Evolutionary conservation across 805 yeast species (phyloP), one percentile per base, ranked within the genome.

Genomic region (Cyberlindnera nakhonratchasimensis): DNA sequence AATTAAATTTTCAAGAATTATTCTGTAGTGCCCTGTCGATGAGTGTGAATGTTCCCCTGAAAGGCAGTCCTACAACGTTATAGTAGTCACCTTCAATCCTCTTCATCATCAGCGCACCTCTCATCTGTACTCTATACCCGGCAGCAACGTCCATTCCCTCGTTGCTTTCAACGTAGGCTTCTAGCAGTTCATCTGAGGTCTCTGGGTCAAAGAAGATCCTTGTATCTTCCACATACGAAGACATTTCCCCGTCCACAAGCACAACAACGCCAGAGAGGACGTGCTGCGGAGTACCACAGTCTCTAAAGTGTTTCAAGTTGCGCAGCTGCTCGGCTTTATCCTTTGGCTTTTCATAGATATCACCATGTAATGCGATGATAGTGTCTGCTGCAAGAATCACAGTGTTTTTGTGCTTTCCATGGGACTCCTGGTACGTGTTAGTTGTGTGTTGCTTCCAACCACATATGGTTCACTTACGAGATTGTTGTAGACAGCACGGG

Each of bases 141-240:
- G 97, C 99, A 2, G 98, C 96, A 1, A 86, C 97, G 36, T 74
- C 73, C 7, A 70, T 42, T 1, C 93, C 98, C 59, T 91, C 97
- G 18, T 74, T 82, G 2, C 80, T 65, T 3, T 71, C 71, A 10
- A 85, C 82, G 60, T 91, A 91, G 13, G 70, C 66, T 20, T 72
- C 56, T 4, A 91, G 55, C 29, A 81, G 67, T n/a, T 69, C 77
- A 50, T 77, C 79, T 1, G 79, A 70, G 12, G 80, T 62, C 2
- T 57, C 43, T 8, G 64, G 48, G 40, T 75, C 77, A 55, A 77
- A 66, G 17, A 52, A 40, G 5, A 76, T 51, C 12, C 50, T 48
- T 0, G 80, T 74, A 21, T 61, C 63, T 34, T 77, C 82, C 5
- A 60, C 52, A 57, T 59, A 52, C 43, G 69, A 36, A 53, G 57